These are phyloP conservation scores for Cardiospermum halicacabum DNA, from an alignment of 345 rosid species.

Conservation along the genomic window DNA sequence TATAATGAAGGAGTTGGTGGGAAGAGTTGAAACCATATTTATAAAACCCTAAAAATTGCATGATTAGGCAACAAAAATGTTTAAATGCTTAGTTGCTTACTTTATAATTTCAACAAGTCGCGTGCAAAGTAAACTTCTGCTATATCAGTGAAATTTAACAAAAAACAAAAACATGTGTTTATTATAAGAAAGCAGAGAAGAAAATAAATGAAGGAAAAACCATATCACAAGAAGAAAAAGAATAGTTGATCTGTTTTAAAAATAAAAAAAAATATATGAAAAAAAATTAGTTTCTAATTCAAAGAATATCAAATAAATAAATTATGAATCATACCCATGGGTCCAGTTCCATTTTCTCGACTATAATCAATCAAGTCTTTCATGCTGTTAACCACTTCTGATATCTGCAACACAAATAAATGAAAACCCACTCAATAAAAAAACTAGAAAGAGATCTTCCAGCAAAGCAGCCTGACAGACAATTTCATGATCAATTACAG, in stretches of 20 bases:
- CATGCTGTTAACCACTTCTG: slow-evolving; percentile 99
- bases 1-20: too few relatives aligned
- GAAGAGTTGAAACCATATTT: too few relatives aligned
- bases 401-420: slow-evolving; percentile 45
- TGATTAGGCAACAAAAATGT: background rate
- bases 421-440: background rate
- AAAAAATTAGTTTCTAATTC: background rate
- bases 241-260: background rate
- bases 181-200: background rate
- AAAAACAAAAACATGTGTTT: background rate
- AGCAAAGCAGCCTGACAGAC: background rate
- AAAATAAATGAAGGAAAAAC: background rate
- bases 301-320: background rate
- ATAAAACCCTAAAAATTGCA: too few relatives aligned
- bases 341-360: slow-evolving; percentile 84
- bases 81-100: background rate
- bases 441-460: background rate
- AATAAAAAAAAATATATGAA: background rate
- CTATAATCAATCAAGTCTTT: slow-evolving; percentile 99
- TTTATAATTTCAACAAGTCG: background rate
- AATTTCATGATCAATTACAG: background rate
- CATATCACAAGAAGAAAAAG: background rate
- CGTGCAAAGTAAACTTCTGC: background rate
- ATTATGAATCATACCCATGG: slow-evolving; percentile 70
- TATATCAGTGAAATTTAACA: background rate